Conservation (phyloP, 2,329 filamentous ascomycete genomes). For the Xylogone sp. region DNA sequence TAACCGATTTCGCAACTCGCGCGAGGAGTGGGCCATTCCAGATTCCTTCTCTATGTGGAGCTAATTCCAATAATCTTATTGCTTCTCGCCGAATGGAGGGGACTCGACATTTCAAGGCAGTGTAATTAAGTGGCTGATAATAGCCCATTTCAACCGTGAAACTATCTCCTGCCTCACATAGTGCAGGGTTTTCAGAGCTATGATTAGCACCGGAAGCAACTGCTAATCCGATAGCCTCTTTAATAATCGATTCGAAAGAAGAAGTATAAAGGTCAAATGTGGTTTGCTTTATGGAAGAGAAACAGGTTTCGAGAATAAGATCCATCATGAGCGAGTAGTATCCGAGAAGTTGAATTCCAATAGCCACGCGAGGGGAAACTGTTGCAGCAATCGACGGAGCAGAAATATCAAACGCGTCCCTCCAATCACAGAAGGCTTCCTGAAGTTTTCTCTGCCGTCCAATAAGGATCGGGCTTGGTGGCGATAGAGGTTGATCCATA, state of each 20-base stretch:
- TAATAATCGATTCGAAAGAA: background rate
- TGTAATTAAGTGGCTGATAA: constrained; percentile 58
- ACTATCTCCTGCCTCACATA: background rate
- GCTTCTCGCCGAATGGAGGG: constrained; percentile 52
- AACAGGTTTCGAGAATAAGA: background rate
- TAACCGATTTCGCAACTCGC: background rate
- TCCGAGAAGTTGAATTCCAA: background rate
- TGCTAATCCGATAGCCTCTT: background rate
- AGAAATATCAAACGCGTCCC: background rate
- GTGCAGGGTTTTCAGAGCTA: background rate
- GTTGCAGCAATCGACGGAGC: background rate
- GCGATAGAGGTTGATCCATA: background rate
- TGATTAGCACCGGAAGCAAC: background rate
- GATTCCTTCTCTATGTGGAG: constrained; percentile 59
- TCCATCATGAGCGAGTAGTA: background rate
- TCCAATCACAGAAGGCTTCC: background rate
- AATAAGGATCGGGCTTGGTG: background rate
- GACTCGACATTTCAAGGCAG: constrained; percentile 60
- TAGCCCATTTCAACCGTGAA: constrained; percentile 38
- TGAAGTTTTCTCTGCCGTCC: background rate
- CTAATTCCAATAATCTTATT: constrained; percentile 54
- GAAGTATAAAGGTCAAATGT: background rate
- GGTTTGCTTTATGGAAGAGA: background rate
- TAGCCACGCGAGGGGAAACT: background rate
- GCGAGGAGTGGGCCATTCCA: constrained; percentile 43